Evolutionary conservation across 352 stramenopile species (phyloP).

Genomic region (Saprolegnia parasitica): DNA sequence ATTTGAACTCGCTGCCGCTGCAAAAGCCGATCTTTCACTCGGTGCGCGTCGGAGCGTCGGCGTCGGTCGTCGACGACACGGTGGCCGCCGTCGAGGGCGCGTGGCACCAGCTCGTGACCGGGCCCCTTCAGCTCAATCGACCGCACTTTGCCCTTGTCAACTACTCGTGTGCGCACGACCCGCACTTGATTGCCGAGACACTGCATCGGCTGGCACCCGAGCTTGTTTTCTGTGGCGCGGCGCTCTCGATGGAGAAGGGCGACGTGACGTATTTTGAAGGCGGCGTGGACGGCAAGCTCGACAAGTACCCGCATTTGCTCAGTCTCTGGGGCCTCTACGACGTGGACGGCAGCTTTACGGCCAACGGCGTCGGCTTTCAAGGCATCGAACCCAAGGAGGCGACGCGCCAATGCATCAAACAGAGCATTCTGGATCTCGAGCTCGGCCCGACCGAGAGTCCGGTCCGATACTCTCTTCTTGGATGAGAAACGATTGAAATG

Average conservation of each 20-base stretch:
- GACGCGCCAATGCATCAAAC: constrained; percentile 49
- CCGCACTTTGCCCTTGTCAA: constrained; percentile 78
- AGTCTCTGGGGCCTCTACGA: constrained; percentile 81
- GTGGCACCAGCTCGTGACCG: constrained; percentile 50
- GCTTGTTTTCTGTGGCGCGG: constrained; percentile 78
- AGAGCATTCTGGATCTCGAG: constrained; percentile 64
- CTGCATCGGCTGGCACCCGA: constrained; percentile 56
- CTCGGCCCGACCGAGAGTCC: constrained; percentile 71
- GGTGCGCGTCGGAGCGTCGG: constrained; percentile 65
- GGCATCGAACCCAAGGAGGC: constrained; percentile 58
- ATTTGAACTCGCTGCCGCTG: constrained; percentile 5
- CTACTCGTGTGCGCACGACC: constrained; percentile 63
- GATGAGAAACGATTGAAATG: not conserved
- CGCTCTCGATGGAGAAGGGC: constrained; percentile 47
- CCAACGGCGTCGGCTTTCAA: constrained; percentile 63
- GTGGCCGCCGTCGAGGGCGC: constrained; percentile 47
- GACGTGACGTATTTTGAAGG: constrained; percentile 40
- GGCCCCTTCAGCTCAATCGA: constrained; percentile 49
- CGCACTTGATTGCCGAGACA: constrained; percentile 50
- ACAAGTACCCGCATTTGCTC: constrained; percentile 40
- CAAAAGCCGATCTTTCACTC: constrained; percentile 28
- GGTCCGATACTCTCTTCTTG: not conserved
- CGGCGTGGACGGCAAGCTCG: constrained; percentile 26
- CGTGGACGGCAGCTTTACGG: constrained; percentile 71
- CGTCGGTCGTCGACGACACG: constrained; percentile 58